A percentile compares a stretch with the other conserved stretches of the same genome.
These are phyloP conservation scores for Trametes elegans DNA, from an alignment of 768 basidiomycete genomes.

Conservation along the genomic window DNA sequence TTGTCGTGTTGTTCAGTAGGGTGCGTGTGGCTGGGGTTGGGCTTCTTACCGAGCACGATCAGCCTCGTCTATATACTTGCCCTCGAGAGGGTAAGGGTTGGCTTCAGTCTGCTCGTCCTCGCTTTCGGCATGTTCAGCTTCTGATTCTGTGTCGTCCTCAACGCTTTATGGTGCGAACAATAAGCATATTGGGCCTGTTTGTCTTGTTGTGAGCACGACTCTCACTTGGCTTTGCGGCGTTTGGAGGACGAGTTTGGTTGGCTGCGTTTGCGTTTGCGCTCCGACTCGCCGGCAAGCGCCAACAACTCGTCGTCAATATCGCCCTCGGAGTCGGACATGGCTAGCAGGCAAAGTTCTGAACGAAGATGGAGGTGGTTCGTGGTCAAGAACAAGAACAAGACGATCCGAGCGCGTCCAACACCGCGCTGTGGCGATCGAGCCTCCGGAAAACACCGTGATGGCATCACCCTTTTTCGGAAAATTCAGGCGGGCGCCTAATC, in stretches of 20 bases:
- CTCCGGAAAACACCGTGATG: conserved; percentile 5
- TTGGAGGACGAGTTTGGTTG: conserved; percentile 52
- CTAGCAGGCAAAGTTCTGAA: conserved; percentile 16
- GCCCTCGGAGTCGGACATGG: conserved; percentile 51
- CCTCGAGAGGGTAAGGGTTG: conserved; percentile 88
- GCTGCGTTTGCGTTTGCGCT: conserved; percentile 63
- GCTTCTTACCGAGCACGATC: conserved; percentile 74
- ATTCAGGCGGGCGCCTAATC: conserved; percentile 2
- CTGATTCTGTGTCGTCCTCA: conserved; percentile 45
- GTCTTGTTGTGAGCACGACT: conserved; percentile 8
- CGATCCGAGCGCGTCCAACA: neutral
- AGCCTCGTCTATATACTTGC: conserved; percentile 82
- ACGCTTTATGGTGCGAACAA: neutral
- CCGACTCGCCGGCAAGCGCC: conserved; percentile 68
- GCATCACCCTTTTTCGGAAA: conserved; percentile 1
- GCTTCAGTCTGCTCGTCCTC: conserved; percentile 53
- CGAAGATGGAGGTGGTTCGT: neutral
- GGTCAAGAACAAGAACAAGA: neutral
- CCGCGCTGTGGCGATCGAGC: neutral
- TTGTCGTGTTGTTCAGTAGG: conserved; percentile 31
- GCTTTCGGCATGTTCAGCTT: conserved; percentile 53
- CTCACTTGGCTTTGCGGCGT: conserved; percentile 75
- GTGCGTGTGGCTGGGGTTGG: neutral
- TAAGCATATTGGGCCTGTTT: neutral
- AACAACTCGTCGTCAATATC: conserved; percentile 72